Evolutionary conservation across 2,329 filamentous ascomycete genomes (phyloP), one percentile per base, ranked within the genome.

Genomic region (Fonsecaea monophora): DNA sequence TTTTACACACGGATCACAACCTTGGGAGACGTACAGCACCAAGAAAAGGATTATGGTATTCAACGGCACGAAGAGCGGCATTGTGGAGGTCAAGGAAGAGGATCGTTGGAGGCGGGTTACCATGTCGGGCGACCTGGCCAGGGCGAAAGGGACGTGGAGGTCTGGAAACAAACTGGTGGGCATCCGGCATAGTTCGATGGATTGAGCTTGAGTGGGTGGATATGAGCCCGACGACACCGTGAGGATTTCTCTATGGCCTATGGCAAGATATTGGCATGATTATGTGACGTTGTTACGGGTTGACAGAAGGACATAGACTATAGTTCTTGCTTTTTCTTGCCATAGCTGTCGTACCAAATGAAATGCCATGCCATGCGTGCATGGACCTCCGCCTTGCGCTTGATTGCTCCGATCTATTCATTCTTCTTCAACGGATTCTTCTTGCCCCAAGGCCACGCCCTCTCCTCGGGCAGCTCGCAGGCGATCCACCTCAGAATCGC

Each of bases 401-500:
- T 5, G 30, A 12, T 6, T 50, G 45, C 21, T 50, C 45, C 45
- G 25, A 50, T 30, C 45, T 50, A 50, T 10, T 40, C 59, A 13
- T 61, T 61, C 59, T 53, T 61, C 32, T 45, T 67, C 55, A 67
- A 34, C 50, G 65, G 65, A 18, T 53, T 64, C 48, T 21, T 53
- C 55, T 60, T 67, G 5, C 58, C 65, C 37, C 25, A 64, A 4
- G 67, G 67, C 67, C 67, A 69, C 13, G 61, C 50, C 59, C 59
- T 61, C 35, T 38, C 60, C 7, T 48, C 30, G 2, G 67, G 67
- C 18, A 69, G n/a, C 15, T 40, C 58, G 13, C 60, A 61, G 0
- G 57, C 60, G 38, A 69, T 67, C 67, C 67, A 69, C 60, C 57
- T 65, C 38, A 58, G 30, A 40, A 69, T 66, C 21, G 67, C 67